Evolutionary conservation across 495 filamentous ascomycete genomes (phyloP).

Genomic region (Podospora fimiseda): DNA sequence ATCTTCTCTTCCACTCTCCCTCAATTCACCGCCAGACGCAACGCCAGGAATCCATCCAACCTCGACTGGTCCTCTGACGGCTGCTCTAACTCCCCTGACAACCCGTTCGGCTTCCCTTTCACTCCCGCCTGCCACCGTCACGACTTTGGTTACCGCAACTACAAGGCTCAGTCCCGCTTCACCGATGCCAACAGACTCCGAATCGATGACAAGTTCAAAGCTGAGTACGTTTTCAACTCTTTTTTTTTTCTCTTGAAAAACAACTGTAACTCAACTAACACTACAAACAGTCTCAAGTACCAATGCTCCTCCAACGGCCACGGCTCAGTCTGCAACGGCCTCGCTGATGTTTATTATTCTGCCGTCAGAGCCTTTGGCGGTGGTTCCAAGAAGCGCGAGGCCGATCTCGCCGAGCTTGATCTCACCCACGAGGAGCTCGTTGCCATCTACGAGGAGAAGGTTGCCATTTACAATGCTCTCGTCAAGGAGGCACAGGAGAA

Average conservation of each 20-base stretch:
- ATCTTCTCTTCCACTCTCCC: slow-evolving; percentile 30
- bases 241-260: not conserved
- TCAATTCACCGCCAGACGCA: slow-evolving; percentile 25
- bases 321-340: slow-evolving; percentile 22
- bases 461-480: slow-evolving; percentile 26
- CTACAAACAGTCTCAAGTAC: slow-evolving; percentile 25
- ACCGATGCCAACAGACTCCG: slow-evolving; percentile 22
- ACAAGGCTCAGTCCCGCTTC: slow-evolving; percentile 36
- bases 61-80: slow-evolving; percentile 40
- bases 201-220: slow-evolving; percentile 41
- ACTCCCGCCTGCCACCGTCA: slow-evolving; percentile 38
- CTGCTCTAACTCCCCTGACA: slow-evolving; percentile 38
- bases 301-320: slow-evolving; percentile 18
- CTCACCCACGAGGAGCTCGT: slow-evolving; percentile 22
- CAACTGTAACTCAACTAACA: slow-evolving; percentile 10
- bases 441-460: slow-evolving; percentile 26
- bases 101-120: slow-evolving; percentile 42
- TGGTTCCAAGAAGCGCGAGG: slow-evolving; percentile 15
- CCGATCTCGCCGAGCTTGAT: too few species aligned
- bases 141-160: slow-evolving; percentile 47
- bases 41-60: slow-evolving; percentile 23
- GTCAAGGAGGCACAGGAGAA: slow-evolving; percentile 24
- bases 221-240: slow-evolving; percentile 22
- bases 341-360: slow-evolving; percentile 41
- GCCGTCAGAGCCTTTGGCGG: slow-evolving; percentile 39